phyloP scores from a whole-genome alignment of 164 flowering plant species.

The Macadamia tetraphylla region DNA sequence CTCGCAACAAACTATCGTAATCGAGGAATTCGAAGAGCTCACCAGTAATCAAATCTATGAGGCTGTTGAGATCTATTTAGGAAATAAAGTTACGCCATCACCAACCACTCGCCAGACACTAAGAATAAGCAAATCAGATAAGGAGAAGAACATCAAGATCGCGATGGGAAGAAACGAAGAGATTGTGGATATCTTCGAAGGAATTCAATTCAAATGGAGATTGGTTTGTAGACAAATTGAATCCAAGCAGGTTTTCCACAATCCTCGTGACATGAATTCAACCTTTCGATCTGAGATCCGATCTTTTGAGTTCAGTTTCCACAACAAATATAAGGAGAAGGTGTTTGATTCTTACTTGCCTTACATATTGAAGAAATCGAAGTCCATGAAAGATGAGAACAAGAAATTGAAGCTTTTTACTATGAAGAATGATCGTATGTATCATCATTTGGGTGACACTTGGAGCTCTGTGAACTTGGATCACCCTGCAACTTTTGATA shows the following conservation, averaged over 20 bases:
- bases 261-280: not conserved
- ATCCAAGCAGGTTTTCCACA: constrained; percentile 8
- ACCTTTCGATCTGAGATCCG: constrained; percentile 4
- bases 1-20: constrained; percentile 8
- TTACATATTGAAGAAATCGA: constrained; percentile 17
- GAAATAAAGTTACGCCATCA: too few species aligned
- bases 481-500: constrained; percentile 38
- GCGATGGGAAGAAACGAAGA: constrained; percentile 24
- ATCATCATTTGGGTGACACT: not conserved
- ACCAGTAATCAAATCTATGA: constrained; percentile 29
- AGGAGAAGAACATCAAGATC: constrained; percentile 17
- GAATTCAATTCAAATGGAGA: constrained; percentile 30
- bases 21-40: constrained; percentile 39
- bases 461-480: constrained; percentile 26
- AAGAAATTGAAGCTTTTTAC: constrained; percentile 20
- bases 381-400: constrained; percentile 13
- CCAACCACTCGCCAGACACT: constrained; percentile 15
- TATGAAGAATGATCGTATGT: not conserved
- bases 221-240: too few species aligned
- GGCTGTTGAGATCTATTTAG: constrained; percentile 33
- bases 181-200: constrained; percentile 20
- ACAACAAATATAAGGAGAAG: constrained; percentile 21
- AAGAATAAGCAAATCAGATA: constrained; percentile 21
- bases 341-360: constrained; percentile 32
- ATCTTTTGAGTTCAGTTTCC: constrained; percentile 21